Base-by-base conservation (phyloP, 2,329 filamentous ascomycete genomes). In the Fusarium protoensiforme region DNA sequence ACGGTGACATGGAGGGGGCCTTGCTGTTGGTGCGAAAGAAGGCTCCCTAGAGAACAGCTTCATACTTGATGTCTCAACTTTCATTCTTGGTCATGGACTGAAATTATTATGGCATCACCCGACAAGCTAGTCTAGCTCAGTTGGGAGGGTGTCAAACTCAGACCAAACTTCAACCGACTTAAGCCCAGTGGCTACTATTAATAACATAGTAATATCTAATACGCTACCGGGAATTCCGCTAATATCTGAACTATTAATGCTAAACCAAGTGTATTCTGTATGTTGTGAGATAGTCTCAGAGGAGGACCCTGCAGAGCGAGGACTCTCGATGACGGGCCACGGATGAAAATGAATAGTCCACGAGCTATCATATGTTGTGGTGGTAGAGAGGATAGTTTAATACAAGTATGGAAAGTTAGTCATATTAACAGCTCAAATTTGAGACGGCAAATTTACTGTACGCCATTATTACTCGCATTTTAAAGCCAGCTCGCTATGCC, bases 21-120 rank as follows among this genome's bases (percentile, higher is more conserved):
- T 64, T 82, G 20, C 29, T 82, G 13, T 72, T 81, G 68, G 61
- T 81, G 11, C 81, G 80, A 68, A 82, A 80, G 74, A 67, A 62
- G 8, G 7, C 39, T 20, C 2, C 29, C n/a, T 41, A 51, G 41
- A 22, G 7, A 46, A 3, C 2, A 24, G 22, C 4, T 8, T 24
- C 4, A 4, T 16, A 8, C 41, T 24, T 14, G 5, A 24, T 16
- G 22, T 22, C 6, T 16, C 3, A 22, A 16, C 7, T 43, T 3
- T 5, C 20, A 16, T 43, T 43, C 41, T 24, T 24, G 24, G 1
- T 5, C 3, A 10, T 18, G 5, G 14, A 24, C 22, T 46, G 41
- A 24, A 16, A 18, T 6, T 46, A 18, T 2, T 24, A 16, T 46
- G 14, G 41, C 4, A 46, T 24, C 5, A 9, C 7, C 39, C 11